A percentile compares a stretch with the other conserved stretches of the same genome.
phyloP scores from a whole-genome alignment of 805 yeast genomes.

The Candida yuanshanica region DNA sequence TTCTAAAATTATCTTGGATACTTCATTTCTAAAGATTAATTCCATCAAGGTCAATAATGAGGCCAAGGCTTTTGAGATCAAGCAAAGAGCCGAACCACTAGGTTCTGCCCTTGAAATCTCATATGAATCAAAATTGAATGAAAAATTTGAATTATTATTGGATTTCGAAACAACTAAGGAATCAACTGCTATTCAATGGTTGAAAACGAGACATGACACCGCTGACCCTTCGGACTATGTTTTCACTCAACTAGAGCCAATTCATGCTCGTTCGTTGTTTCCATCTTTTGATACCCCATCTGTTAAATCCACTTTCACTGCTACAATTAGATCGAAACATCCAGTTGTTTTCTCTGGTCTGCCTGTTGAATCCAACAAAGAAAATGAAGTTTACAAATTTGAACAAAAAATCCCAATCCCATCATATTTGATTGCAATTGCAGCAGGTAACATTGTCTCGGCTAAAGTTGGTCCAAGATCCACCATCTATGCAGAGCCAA shows the following conservation, averaged over 20 bases:
- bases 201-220: slow-evolving; percentile 48
- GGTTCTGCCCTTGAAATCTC: slow-evolving; percentile 46
- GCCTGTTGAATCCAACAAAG: slow-evolving; percentile 20
- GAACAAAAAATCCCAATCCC: slow-evolving; percentile 82
- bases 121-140: slow-evolving; percentile 6
- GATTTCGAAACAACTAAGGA: slow-evolving; percentile 64
- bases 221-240: slow-evolving; percentile 50
- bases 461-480: slow-evolving; percentile 84
- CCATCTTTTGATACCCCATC: slow-evolving; percentile 93
- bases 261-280: slow-evolving; percentile 80
- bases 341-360: slow-evolving; percentile 76
- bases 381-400: slow-evolving; percentile 37
- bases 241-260: slow-evolving; percentile 89
- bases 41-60: slow-evolving; percentile 39
- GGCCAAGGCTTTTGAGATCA: slow-evolving; percentile 26
- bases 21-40: slow-evolving; percentile 52
- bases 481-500: slow-evolving; percentile 73
- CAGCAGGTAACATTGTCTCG: slow-evolving; percentile 69
- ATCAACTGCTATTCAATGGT: slow-evolving; percentile 85
- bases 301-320: slow-evolving; percentile 59
- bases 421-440: slow-evolving; percentile 75
- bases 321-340: slow-evolving; percentile 53
- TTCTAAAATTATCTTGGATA: slow-evolving; percentile 52
- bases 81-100: slow-evolving; percentile 44
- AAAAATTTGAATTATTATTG: slow-evolving; percentile 30